These are phyloP conservation scores for Pelargonium cotyledonis DNA, from an alignment of 441 rosid species.

Conservation along the genomic window DNA sequence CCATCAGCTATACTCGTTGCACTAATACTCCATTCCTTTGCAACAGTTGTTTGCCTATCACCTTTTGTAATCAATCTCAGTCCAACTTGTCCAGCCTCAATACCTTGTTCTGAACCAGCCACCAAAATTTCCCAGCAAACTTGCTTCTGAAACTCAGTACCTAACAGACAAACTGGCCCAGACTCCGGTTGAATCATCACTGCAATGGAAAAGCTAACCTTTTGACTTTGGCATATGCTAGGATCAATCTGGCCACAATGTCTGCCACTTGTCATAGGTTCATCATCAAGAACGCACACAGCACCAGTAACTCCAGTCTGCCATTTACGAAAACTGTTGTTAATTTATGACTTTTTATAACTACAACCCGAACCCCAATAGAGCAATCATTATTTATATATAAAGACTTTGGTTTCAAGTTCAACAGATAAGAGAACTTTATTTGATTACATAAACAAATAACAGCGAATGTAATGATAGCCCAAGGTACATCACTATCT, in stretches of 20 bases:
- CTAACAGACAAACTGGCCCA: conserved; percentile 97
- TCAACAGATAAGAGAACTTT: conserved; percentile 1
- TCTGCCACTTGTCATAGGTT: conserved; percentile 85
- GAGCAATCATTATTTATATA: conserved; percentile 4
- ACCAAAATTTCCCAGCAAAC: conserved; percentile 99
- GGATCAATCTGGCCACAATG: conserved; percentile 82
- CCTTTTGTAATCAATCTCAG: conserved; percentile 92
- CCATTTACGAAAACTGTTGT: conserved; percentile 24
- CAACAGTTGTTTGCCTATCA: conserved; percentile 83
- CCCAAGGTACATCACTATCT: conserved; percentile 13
- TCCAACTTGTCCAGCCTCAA: conserved; percentile 99
- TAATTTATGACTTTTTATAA: background rate
- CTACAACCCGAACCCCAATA: background rate
- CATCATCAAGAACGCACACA: conserved; percentile 94
- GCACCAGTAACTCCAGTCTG: conserved; percentile 89
- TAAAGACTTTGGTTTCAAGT: background rate
- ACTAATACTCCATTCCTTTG: conserved; percentile 97
- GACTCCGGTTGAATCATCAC: conserved; percentile 98
- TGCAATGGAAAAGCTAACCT: conserved; percentile 86
- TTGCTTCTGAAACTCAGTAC: conserved; percentile 93
- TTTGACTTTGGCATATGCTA: conserved; percentile 70
- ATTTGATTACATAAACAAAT: conserved; percentile 1
- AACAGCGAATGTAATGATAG: conserved; percentile 10
- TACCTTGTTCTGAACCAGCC: conserved; percentile 99
- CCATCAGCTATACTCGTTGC: conserved; percentile 99